Evolutionary conservation across 164 flowering plant genomes (phyloP).

Genomic region (Nelumbo lutea): DNA sequence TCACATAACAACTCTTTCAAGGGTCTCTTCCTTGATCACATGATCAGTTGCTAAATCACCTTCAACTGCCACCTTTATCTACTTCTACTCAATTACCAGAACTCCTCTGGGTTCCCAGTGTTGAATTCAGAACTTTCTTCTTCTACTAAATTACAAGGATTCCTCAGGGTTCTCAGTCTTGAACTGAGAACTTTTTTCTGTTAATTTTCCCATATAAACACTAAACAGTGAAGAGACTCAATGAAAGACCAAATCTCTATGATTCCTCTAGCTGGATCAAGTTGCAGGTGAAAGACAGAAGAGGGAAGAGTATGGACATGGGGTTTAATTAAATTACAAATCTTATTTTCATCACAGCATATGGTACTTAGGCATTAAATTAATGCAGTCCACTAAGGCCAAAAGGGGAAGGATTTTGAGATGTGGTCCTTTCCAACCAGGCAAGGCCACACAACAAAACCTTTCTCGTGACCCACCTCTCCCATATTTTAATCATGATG

Average conservation of each 20-base stretch:
- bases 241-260: not conserved
- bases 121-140: not conserved
- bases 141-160: not conserved
- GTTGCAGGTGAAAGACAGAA: not conserved
- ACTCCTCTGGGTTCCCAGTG: not conserved
- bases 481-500: slow-evolving; percentile 34
- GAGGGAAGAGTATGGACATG: not conserved
- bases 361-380: slow-evolving; percentile 6
- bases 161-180: not conserved
- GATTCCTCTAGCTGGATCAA: not conserved
- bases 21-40: not conserved
- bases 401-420: slow-evolving; percentile 20
- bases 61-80: not conserved
- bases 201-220: not conserved
- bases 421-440: slow-evolving; percentile 37
- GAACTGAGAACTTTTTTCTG: not conserved
- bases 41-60: not conserved
- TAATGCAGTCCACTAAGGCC: slow-evolving; percentile 23
- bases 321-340: not conserved
- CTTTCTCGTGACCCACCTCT: slow-evolving; percentile 38
- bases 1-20: slow-evolving; percentile 1
- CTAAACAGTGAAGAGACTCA: not conserved
- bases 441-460: slow-evolving; percentile 19
- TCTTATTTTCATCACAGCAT: slow-evolving; percentile 3
- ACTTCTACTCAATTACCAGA: not conserved